A percentile compares a stretch with the other conserved stretches of the same genome.
Evolutionary conservation across 2,329 filamentous ascomycete genomes (phyloP).

Genomic region (Penicillium hordei): DNA sequence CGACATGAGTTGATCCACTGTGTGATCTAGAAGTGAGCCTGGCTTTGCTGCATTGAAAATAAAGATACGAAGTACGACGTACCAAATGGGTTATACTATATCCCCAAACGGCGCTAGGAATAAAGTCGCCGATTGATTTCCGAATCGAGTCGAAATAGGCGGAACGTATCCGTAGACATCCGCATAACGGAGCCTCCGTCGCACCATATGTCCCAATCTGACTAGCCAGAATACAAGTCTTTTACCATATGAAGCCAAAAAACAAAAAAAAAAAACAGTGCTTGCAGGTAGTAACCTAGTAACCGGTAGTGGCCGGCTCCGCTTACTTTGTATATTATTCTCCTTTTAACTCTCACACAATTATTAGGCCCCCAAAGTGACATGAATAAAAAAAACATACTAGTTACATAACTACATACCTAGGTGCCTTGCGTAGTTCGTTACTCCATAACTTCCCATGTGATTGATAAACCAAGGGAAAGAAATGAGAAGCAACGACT

Average conservation of each 20-base stretch:
- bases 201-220: background rate
- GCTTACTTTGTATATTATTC: background rate
- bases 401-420: too few relatives aligned
- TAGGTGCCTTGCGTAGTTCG: too few relatives aligned
- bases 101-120: background rate
- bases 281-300: background rate
- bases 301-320: background rate
- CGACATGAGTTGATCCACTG: background rate
- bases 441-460: background rate
- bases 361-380: background rate
- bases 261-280: background rate
- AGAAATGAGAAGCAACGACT: too few relatives aligned
- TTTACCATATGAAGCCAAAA: conserved; percentile 1
- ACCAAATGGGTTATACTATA: background rate
- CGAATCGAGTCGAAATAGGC: background rate
- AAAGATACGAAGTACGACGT: background rate
- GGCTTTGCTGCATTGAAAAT: background rate
- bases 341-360: background rate
- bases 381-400: background rate
- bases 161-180: conserved; percentile 5
- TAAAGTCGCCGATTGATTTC: background rate
- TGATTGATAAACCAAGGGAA: background rate
- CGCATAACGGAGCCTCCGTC: conserved; percentile 5
- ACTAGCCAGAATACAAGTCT: conserved; percentile 5
- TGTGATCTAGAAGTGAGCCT: background rate